Conservation (phyloP, 495 filamentous ascomycete genomes). For the Polyplosphaeria fusca region DNA sequence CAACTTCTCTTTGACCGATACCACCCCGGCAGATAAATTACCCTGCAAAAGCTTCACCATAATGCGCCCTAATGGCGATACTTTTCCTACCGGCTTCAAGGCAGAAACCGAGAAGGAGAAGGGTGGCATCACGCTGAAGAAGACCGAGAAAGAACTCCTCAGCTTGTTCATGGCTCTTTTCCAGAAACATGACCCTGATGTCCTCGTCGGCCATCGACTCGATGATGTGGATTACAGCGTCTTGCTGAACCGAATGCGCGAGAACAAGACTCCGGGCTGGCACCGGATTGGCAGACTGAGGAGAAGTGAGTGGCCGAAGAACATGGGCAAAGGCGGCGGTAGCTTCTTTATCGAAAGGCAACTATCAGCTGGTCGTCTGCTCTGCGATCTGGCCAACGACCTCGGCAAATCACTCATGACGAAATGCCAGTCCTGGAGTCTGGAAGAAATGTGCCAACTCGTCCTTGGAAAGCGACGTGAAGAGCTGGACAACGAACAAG, state of each 20-base stretch:
- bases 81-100: slow-evolving; percentile 85
- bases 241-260: slow-evolving; percentile 78
- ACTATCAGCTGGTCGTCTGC: slow-evolving; percentile 79
- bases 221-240: slow-evolving; percentile 96
- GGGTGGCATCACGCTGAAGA: slow-evolving; percentile 73
- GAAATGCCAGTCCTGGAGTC: slow-evolving; percentile 95
- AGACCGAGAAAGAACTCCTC: slow-evolving; percentile 75
- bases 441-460: slow-evolving; percentile 93
- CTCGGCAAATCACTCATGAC: slow-evolving; percentile 96
- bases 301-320: slow-evolving; percentile 81
- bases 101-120: slow-evolving; percentile 64
- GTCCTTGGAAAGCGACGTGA: slow-evolving; percentile 72
- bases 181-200: slow-evolving; percentile 85
- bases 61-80: slow-evolving; percentile 71
- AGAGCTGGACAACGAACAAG: slow-evolving; percentile 83
- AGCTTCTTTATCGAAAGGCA: slow-evolving; percentile 92
- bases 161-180: slow-evolving; percentile 85
- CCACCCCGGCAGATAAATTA: slow-evolving; percentile 79
- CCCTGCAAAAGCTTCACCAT: slow-evolving; percentile 88
- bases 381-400: slow-evolving; percentile 94
- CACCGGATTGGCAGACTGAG: slow-evolving; percentile 84
- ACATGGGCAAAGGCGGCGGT: slow-evolving; percentile 76
- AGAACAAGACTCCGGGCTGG: slow-evolving; percentile 89
- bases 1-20: slow-evolving; percentile 81
- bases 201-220: slow-evolving; percentile 89